Base-by-base conservation (phyloP, 2,329 filamentous ascomycete species). In the Capronia epimyces region DNA sequence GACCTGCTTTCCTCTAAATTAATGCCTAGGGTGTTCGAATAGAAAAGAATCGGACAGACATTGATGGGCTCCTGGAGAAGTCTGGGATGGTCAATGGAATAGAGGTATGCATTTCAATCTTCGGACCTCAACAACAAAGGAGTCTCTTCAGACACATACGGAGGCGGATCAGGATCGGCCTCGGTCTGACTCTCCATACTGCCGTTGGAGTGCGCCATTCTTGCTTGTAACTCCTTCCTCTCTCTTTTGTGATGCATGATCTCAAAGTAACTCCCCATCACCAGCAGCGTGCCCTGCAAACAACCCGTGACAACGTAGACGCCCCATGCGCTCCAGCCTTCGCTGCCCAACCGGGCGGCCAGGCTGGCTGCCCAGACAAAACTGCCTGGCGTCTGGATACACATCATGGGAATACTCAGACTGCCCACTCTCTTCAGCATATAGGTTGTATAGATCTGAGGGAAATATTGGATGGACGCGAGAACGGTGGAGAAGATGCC, bases 381-480 rank as follows among this genome's bases (percentile, higher is more conserved):
- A 52, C 89, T 89, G 0, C 93, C 93, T 0, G 93, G 93, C 0
- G 91, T 96, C 68, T 98, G 93, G 27, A 98, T 95, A 66, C 87
- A 86, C 90, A 98, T 97, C 86, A 96, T 97, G 3, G 89, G 85
- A 50, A 98, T 93, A 64, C 89, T 95, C 62, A 98, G 72, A 66
- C 89, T 95, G 48, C 89, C 89, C 1, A 95, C 86, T 62, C 90
- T 84, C 65, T 91, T 86, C 51, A 96, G 74, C 46, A 76, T 79
- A 71, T 87, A 94, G 0, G 93, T 98, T 46, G 87, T 96, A 72
- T 83, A 89, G 58, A 98, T 95, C 70, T 98, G 93, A 0, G 93
- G 93, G 13, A 98, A 74, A 69, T 97, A 98, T 70, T 98, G 93
- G 18, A 97, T 79, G 0, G 81, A 85, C 0, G 93, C 87, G 3